Base-by-base conservation (phyloP, 2,329 filamentous ascomycete genomes). In the Huntiella moniliformis region DNA sequence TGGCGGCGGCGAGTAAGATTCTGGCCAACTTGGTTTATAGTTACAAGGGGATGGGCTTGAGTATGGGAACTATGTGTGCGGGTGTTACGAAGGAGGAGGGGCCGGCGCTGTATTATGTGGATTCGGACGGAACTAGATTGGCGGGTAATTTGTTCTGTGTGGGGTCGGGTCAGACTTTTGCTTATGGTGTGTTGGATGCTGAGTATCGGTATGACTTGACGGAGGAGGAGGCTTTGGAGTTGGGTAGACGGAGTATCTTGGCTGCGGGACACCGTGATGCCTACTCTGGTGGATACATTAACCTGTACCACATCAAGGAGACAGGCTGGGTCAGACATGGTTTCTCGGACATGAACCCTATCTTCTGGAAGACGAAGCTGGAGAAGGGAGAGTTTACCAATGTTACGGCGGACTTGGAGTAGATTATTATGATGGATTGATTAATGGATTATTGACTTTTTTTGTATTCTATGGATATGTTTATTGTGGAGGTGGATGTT, bases 291-390 rank as follows among this genome's bases (percentile, higher is more conserved):
- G 91, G 91, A 54, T 96, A 77, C 68, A 95, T 98, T 73, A 98
- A 98, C 68, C 62, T 96, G 60, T 98, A 98, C 67, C 91, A 98
- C 60, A 87, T 98, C 61, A 95, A 95, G 77, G 88, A 98, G 70
- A 81, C 86, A 53, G 91, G 91, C 56, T 98, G 91, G 91, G 87
- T 93, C 58, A 94, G 93, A 74, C 88, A 96, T 60, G 91, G 91
- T 52, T 98, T 98, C 73, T 86, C 71, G 59, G 91, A 98, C 64
- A 96, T 88, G 56, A 95, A 96, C 70, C 88, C 88, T 38, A 93
- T 96, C 60, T 98, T 98, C 79, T 98, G 91, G 91, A 82, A 93
- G 72, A 95, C 87, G 42, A 98, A 98, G 77, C 67, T 98, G 58
- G 82, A 94, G 63, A 93, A 93, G 76, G 87, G 87, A 63, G 91